phyloP scores from a whole-genome alignment of 2,329 filamentous ascomycete species.

The Fusarium veterinarium region DNA sequence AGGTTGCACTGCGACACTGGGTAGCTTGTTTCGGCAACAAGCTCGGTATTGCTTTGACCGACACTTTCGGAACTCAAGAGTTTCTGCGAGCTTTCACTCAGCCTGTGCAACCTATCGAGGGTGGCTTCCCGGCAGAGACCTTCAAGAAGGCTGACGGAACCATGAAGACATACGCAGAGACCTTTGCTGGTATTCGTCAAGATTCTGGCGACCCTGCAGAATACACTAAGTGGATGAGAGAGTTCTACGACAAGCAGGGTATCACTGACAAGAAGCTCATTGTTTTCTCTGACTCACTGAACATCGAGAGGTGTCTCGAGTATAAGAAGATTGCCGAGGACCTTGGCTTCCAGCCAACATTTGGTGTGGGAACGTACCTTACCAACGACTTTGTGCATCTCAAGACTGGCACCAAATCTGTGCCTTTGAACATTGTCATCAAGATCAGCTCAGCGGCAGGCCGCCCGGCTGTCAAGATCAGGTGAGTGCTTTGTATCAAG shows the following conservation, averaged over 20 bases:
- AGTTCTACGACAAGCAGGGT: slow-evolving; percentile 81
- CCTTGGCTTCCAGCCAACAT: slow-evolving; percentile 84
- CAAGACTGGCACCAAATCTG: slow-evolving; percentile 82
- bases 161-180: slow-evolving; percentile 77
- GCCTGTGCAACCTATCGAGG: slow-evolving; percentile 62
- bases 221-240: slow-evolving; percentile 81
- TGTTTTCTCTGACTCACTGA: slow-evolving; percentile 95
- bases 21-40: slow-evolving; percentile 88
- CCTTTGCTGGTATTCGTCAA: slow-evolving; percentile 87
- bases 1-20: slow-evolving; percentile 88
- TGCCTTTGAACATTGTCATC: slow-evolving; percentile 96
- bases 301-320: slow-evolving; percentile 89
- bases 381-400: slow-evolving; percentile 91
- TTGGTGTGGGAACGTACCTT: slow-evolving; percentile 94
- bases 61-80: slow-evolving; percentile 92
- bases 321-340: slow-evolving; percentile 88
- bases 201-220: slow-evolving; percentile 88
- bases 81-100: slow-evolving; percentile 88
- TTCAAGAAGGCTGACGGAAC: slow-evolving; percentile 55
- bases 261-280: slow-evolving; percentile 87
- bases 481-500: slow-evolving; percentile 44
- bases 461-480: slow-evolving; percentile 90
- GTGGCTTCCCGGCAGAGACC: slow-evolving; percentile 55
- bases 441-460: slow-evolving; percentile 90
- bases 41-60: slow-evolving; percentile 89